phyloP scores from a whole-genome alignment of 495 filamentous ascomycete species.

The Hypomontagnella submonticulosa region DNA sequence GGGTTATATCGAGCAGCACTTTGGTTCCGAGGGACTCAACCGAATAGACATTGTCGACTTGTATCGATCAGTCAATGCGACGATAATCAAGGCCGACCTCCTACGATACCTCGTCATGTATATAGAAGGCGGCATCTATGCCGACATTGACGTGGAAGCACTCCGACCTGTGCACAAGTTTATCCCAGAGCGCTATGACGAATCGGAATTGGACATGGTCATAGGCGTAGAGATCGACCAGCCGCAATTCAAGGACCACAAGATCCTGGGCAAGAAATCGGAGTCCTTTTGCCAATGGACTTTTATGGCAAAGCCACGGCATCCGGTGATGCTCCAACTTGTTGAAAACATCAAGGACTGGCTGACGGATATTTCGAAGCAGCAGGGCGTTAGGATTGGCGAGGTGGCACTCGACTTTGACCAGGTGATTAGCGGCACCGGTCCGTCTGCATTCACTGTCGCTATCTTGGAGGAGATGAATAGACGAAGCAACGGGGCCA shows the following conservation, averaged over 20 bases:
- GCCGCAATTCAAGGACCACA: slow-evolving; percentile 67
- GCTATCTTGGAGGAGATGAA: slow-evolving; percentile 71
- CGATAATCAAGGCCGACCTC: slow-evolving; percentile 70
- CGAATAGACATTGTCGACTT: slow-evolving; percentile 69
- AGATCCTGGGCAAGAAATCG: slow-evolving; percentile 70
- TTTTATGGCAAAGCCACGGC: slow-evolving; percentile 69
- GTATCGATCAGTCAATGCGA: slow-evolving; percentile 65
- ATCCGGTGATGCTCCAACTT: slow-evolving; percentile 70
- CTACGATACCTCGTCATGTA: slow-evolving; percentile 69
- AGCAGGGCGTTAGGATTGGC: slow-evolving; percentile 62
- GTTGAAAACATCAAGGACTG: slow-evolving; percentile 70
- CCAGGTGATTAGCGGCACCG: slow-evolving; percentile 73
- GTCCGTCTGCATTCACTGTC: slow-evolving; percentile 72
- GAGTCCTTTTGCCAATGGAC: slow-evolving; percentile 77
- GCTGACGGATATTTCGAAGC: slow-evolving; percentile 64
- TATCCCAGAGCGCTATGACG: slow-evolving; percentile 61
- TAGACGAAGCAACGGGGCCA: slow-evolving; percentile 34
- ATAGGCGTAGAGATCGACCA: slow-evolving; percentile 74
- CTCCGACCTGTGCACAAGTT: slow-evolving; percentile 61
- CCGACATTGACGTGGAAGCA: slow-evolving; percentile 68
- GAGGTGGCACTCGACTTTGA: slow-evolving; percentile 72
- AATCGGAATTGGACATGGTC: slow-evolving; percentile 66
- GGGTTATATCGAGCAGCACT: slow-evolving; percentile 68
- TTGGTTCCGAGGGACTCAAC: slow-evolving; percentile 66
- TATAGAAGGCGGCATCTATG: slow-evolving; percentile 67